Percentiles rank a stretch among this genome's conserved stretches.
These are phyloP conservation scores for Blastomyces gilchristii DNA, from an alignment of 2,329 filamentous ascomycete genomes.

Conservation along the genomic window DNA sequence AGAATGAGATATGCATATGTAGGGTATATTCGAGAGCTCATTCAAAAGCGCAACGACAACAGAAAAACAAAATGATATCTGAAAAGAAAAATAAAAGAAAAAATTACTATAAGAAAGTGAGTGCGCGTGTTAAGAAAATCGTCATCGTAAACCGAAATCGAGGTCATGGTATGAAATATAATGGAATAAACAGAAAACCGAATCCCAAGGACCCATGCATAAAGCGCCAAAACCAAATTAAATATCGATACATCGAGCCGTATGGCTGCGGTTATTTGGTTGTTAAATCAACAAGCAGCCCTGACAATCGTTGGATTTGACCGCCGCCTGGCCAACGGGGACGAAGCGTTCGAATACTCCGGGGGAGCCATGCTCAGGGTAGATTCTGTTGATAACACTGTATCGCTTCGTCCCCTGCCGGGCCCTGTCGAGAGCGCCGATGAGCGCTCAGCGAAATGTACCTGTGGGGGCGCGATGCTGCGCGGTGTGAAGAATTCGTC, in stretches of 20 bases:
- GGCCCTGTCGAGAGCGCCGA: neutral
- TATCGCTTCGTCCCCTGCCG: neutral
- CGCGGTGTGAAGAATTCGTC: constrained; percentile 16
- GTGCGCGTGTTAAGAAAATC: neutral
- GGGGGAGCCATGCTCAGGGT: constrained; percentile 6
- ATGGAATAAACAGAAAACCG: neutral
- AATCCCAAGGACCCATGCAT: neutral
- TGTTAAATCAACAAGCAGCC: neutral
- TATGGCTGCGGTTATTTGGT: neutral
- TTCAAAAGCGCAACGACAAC: neutral
- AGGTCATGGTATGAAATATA: neutral
- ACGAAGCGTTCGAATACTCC: constrained; percentile 7
- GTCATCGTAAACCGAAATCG: neutral
- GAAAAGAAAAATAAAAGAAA: neutral
- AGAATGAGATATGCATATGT: neutral
- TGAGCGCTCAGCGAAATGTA: constrained; percentile 10
- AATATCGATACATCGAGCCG: neutral
- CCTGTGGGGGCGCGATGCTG: constrained; percentile 9
- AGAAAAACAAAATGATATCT: neutral
- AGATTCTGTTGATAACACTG: neutral
- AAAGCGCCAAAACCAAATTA: neutral
- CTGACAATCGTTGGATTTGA: neutral
- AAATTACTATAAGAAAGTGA: too few species aligned
- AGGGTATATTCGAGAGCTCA: neutral
- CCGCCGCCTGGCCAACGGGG: neutral